These are phyloP conservation scores for Xylariaceae sp. DNA, from an alignment of 2,329 filamentous ascomycete genomes.

Conservation along the genomic window DNA sequence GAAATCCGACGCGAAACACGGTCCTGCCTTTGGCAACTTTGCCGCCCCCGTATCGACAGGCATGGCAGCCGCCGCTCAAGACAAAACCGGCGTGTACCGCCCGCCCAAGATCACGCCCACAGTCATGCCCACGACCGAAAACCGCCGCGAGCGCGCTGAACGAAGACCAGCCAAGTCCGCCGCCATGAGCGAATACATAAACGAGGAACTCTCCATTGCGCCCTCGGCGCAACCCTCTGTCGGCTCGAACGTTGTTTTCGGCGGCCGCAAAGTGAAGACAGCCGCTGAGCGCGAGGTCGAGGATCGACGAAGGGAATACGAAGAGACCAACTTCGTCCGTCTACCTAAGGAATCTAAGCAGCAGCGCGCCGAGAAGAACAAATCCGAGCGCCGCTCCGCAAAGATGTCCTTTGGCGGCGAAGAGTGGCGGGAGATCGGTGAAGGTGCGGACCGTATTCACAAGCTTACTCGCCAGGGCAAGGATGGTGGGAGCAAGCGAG, in stretches of 20 bases:
- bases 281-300: constrained; percentile 72
- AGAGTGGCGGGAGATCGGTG: constrained; percentile 83
- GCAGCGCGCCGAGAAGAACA: constrained; percentile 63
- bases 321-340: constrained; percentile 88
- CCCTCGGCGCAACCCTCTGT: constrained; percentile 86
- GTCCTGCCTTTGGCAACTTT: constrained; percentile 28
- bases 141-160: constrained; percentile 58
- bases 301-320: constrained; percentile 76
- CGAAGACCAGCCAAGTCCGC: constrained; percentile 68
- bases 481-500: constrained; percentile 49
- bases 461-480: constrained; percentile 73
- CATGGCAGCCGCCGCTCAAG: constrained; percentile 34
- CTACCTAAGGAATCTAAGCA: constrained; percentile 86
- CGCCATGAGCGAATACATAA: constrained; percentile 89
- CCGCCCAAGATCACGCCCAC: constrained; percentile 86
- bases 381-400: constrained; percentile 45
- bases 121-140: constrained; percentile 69
- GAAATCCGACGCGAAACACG: constrained; percentile 5
- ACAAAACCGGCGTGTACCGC: constrained; percentile 71
- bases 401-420: constrained; percentile 80
- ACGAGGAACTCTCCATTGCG: constrained; percentile 74
- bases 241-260: constrained; percentile 78
- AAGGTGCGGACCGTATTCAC: constrained; percentile 83
- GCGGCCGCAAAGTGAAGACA: constrained; percentile 76
- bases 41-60: constrained; percentile 32